These are phyloP conservation scores for Starmerella stigmatis DNA, from an alignment of 805 yeast species.

Conservation along the genomic window DNA sequence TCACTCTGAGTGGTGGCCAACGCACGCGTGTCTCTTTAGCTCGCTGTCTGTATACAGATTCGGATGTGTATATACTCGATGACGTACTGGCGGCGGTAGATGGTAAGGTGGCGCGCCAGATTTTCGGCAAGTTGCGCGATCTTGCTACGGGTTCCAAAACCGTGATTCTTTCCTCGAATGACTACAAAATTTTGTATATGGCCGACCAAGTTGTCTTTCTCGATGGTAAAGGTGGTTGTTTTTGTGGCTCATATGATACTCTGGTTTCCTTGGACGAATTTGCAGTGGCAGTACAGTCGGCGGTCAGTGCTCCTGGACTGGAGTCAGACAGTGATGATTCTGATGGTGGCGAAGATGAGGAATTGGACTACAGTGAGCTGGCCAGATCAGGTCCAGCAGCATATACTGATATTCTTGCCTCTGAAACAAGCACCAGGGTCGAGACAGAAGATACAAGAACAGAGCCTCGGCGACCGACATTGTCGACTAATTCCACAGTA, in stretches of 20 bases:
- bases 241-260: slow-evolving; percentile 50
- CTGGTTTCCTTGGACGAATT: slow-evolving; percentile 29
- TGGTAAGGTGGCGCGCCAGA: slow-evolving; percentile 79
- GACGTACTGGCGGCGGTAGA: slow-evolving; percentile 93
- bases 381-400: background rate
- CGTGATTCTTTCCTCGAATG: slow-evolving; percentile 72
- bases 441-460: background rate
- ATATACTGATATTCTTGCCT: background rate
- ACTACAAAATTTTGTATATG: slow-evolving; percentile 52
- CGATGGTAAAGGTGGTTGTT: slow-evolving; percentile 44
- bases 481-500: too few species aligned
- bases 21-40: slow-evolving; percentile 86
- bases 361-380: background rate
- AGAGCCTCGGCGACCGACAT: too few species aligned
- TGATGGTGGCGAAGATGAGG: background rate
- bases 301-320: slow-evolving; percentile 9
- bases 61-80: slow-evolving; percentile 76
- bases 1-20: slow-evolving; percentile 88
- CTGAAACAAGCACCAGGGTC: too few species aligned
- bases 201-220: slow-evolving; percentile 63
- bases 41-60: slow-evolving; percentile 83
- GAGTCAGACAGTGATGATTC: background rate
- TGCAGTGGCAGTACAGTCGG: background rate
- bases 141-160: slow-evolving; percentile 52
- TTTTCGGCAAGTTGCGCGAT: slow-evolving; percentile 66